Base-by-base conservation (phyloP, 2,329 filamentous ascomycete species). In the Hypoxylon sp. region DNA sequence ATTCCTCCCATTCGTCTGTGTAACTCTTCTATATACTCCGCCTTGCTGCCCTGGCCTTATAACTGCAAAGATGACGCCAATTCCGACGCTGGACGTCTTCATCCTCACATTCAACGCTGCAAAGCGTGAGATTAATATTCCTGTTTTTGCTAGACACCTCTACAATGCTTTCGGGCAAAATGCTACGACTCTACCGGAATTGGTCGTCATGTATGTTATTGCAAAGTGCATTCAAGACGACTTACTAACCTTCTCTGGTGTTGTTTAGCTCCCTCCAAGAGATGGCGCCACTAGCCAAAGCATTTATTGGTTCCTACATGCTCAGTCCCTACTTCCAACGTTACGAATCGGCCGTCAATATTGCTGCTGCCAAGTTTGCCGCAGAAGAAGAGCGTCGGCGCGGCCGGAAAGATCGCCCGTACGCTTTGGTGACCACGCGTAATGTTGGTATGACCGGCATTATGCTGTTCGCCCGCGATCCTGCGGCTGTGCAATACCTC, bases 71-170 rank as follows among this genome's bases (percentile, higher is more conserved):
- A 80, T 78, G 82, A 75, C 80, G 59, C 75, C 79, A 34, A 80
- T 81, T 77, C 83, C 85, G 45, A 81, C 84, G 67, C 83, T 97
- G 60, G 89, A 90, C 74, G 81, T 94, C 61, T 91, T 97, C 75
- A 86, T 97, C 69, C 80, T 97, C 59, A 97, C 94, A 10, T 97
- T 96, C 83, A 98, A 98, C 78, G 97, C 93, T 75, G 95, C 87
- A 32, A 92, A 93, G 72, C 85, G 85, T 59, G 80, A 89, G 7
- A 88, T 97, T 75, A 85, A 94, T 72, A 83, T 89, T 21, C 83
- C 89, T 38, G 84, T 88, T 56, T 93, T 98, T 74, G 90, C 92
- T 13, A 81, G 86, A 10, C 90, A 94, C 75, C 82, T 97, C 71
- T 88, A 91, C 76, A 78, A 79, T 69, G 83, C 84, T 21, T 85